phyloP scores from a whole-genome alignment of 371 early-diverging fungal genomes.

The Syncephalis fuscata region DNA sequence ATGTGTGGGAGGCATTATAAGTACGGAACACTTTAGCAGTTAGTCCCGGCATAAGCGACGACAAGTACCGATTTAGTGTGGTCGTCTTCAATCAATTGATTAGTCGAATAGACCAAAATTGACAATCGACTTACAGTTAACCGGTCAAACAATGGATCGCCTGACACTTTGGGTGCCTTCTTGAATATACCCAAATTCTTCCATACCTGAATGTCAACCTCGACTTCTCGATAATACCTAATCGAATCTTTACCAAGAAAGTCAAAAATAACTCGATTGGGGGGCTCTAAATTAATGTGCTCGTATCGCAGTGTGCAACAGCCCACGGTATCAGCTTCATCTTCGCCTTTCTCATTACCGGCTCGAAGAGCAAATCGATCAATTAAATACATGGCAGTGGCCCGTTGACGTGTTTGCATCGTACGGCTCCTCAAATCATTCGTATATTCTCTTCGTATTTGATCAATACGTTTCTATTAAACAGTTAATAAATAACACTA shows the following conservation, averaged over 20 bases:
- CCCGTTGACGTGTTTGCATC: constrained; percentile 74
- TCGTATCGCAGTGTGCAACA: constrained; percentile 93
- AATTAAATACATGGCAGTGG: constrained; percentile 91
- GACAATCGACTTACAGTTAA: constrained; percentile 40
- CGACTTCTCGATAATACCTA: constrained; percentile 76
- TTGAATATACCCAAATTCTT: constrained; percentile 84
- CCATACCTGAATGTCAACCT: constrained; percentile 73
- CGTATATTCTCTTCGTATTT: constrained; percentile 64
- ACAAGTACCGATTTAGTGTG: constrained; percentile 75
- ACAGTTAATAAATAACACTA: not conserved
- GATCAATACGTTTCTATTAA: constrained; percentile 42
- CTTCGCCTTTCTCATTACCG: constrained; percentile 94
- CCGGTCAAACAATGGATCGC: constrained; percentile 78
- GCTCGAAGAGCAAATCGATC: constrained; percentile 91
- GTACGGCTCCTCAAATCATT: constrained; percentile 55
- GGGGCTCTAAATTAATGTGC: constrained; percentile 66
- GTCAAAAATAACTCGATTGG: constrained; percentile 73
- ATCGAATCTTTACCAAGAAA: constrained; percentile 97
- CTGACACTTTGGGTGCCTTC: constrained; percentile 46
- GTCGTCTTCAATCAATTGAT: constrained; percentile 31
- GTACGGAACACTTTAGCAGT: constrained; percentile 98
- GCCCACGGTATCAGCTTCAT: constrained; percentile 97
- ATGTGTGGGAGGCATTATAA: constrained; percentile 88
- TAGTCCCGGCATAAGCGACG: constrained; percentile 73
- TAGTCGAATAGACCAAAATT: too few relatives aligned